A percentile compares a stretch with the other conserved stretches of the same genome.
phyloP scores from a whole-genome alignment of 2,329 filamentous ascomycete species.

The Shiraia sp. region DNA sequence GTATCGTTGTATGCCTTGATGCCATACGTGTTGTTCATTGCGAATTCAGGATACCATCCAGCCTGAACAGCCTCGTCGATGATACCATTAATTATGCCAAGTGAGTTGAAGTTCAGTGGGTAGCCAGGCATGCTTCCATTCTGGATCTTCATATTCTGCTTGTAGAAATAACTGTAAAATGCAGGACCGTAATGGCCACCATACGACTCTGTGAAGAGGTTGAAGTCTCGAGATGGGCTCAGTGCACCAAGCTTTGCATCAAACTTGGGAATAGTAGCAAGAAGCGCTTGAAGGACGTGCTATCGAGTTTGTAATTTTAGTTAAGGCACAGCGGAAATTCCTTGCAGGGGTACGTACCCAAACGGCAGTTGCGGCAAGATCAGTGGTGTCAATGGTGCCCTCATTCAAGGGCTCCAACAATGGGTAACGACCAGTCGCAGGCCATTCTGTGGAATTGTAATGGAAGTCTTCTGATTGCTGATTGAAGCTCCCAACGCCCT shows the following conservation, averaged over 20 bases:
- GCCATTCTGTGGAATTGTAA: slow-evolving; percentile 47
- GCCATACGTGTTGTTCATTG: slow-evolving; percentile 60
- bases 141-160: slow-evolving; percentile 60
- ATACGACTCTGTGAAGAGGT: slow-evolving; percentile 62
- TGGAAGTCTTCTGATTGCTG: slow-evolving; percentile 51
- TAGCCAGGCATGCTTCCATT: slow-evolving; percentile 55
- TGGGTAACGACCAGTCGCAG: slow-evolving; percentile 53
- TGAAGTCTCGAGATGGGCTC: slow-evolving; percentile 46
- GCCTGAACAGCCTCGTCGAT: slow-evolving; percentile 53
- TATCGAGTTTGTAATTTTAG: too few species aligned
- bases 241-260: slow-evolving; percentile 40
- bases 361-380: slow-evolving; percentile 55
- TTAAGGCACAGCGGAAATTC: too few species aligned
- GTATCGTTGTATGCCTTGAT: slow-evolving; percentile 61
- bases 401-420: slow-evolving; percentile 50
- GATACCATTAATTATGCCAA: slow-evolving; percentile 57
- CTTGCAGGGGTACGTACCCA: too few species aligned
- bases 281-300: slow-evolving; percentile 28
- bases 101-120: slow-evolving; percentile 57
- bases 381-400: slow-evolving; percentile 57
- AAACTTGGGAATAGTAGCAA: slow-evolving; percentile 27
- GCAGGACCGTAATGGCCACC: slow-evolving; percentile 56
- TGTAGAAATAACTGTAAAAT: slow-evolving; percentile 62
- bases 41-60: slow-evolving; percentile 56
- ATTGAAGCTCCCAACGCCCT: slow-evolving; percentile 30